Evolutionary conservation across 441 rosid species (phyloP).

Genomic region (Melastoma candidum): DNA sequence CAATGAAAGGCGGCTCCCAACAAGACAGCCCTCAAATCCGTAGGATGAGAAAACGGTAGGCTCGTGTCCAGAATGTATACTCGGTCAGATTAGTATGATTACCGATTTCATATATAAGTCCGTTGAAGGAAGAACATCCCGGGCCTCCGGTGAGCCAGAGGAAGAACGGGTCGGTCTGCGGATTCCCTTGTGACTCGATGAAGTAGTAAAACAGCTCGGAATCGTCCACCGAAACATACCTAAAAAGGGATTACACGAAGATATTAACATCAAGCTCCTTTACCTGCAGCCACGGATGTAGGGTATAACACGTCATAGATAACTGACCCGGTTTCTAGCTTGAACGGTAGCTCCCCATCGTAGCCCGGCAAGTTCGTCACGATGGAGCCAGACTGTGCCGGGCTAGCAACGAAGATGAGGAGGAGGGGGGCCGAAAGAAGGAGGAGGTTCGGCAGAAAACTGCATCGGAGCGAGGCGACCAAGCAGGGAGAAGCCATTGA

Average conservation of each 20-base stretch:
- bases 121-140: constrained; percentile 20
- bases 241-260: constrained; percentile 5
- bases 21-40: not conserved
- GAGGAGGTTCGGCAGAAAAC: too few relatives aligned
- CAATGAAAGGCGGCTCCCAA: too few relatives aligned
- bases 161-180: not conserved
- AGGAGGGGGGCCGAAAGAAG: not conserved
- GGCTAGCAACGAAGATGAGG: not conserved
- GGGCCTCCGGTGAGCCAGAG: constrained; percentile 26
- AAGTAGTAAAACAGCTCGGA: constrained; percentile 24
- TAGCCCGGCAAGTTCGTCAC: constrained; percentile 33
- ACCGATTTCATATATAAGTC: constrained; percentile 33
- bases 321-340: constrained; percentile 37
- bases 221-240: constrained; percentile 26
- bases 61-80: not conserved
- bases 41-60: not conserved
- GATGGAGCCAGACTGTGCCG: constrained; percentile 7
- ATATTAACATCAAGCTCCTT: not conserved
- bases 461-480: too few relatives aligned
- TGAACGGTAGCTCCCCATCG: constrained; percentile 37
- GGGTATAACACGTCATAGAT: not conserved
- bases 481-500: too few relatives aligned
- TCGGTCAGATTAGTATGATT: not conserved
- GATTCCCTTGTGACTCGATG: constrained; percentile 15
- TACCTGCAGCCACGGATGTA: not conserved